Conservation (phyloP, 805 yeast genomes). For the Candida pseudofarinosa region DNA sequence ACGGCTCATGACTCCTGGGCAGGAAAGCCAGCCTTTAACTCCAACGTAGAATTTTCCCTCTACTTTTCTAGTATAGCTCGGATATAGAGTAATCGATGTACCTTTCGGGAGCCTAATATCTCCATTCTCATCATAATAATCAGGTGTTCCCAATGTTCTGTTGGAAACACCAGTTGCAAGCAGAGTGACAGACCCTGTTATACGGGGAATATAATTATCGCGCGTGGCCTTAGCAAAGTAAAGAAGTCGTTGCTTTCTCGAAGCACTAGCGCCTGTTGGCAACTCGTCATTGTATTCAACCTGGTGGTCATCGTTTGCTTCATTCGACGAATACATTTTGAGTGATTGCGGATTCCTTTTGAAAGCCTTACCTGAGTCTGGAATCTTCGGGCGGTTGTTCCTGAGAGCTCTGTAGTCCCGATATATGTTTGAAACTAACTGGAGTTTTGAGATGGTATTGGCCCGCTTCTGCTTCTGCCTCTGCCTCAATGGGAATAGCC, state of each 20-base stretch:
- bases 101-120: slow-evolving; percentile 46
- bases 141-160: slow-evolving; percentile 22
- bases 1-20: slow-evolving; percentile 67
- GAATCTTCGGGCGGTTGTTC: slow-evolving; percentile 12
- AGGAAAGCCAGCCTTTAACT: slow-evolving; percentile 67
- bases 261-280: slow-evolving; percentile 5
- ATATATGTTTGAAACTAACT: slow-evolving; percentile 26
- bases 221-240: slow-evolving; percentile 54
- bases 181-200: slow-evolving; percentile 46
- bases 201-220: slow-evolving; percentile 53
- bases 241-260: slow-evolving; percentile 43
- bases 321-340: not conserved
- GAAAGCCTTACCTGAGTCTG: slow-evolving; percentile 1
- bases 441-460: slow-evolving; percentile 14
- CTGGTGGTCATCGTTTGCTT: not conserved
- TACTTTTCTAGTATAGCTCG: slow-evolving; percentile 31
- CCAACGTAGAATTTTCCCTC: slow-evolving; percentile 39
- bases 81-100: slow-evolving; percentile 52
- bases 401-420: slow-evolving; percentile 28
- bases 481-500: slow-evolving; percentile 7
- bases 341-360: not conserved
- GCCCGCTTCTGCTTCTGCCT: slow-evolving; percentile 4
- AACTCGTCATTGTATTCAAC: not conserved
- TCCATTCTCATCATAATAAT: slow-evolving; percentile 26
- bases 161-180: slow-evolving; percentile 44